phyloP scores from a whole-genome alignment of 2,329 filamentous ascomycete genomes.

The Teratosphaeria gauchensis region DNA sequence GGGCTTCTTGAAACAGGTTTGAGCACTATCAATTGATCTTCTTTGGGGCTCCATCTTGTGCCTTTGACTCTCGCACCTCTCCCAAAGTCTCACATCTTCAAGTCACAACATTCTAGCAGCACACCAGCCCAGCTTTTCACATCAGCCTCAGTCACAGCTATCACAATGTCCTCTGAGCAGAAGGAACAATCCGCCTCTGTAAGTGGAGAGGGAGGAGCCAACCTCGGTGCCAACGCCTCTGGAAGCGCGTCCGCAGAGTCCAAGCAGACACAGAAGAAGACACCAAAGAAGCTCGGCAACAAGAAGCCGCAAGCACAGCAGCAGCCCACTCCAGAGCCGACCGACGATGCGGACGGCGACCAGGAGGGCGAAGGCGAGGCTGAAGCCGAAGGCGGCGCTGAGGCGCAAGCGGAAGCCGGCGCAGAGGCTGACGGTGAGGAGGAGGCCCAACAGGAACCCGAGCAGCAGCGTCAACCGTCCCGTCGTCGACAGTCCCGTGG shows the following conservation, averaged over 20 bases:
- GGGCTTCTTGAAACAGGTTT: slow-evolving; percentile 2
- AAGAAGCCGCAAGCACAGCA: slow-evolving; percentile 33
- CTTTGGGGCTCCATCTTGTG: background rate
- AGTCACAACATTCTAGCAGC: background rate
- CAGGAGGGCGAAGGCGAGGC: slow-evolving; percentile 15
- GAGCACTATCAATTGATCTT: background rate
- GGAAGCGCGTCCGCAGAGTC: slow-evolving; percentile 21
- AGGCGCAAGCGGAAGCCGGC: slow-evolving; percentile 22
- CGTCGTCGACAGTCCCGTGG: slow-evolving; percentile 42
- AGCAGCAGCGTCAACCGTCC: slow-evolving; percentile 32
- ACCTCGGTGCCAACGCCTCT: slow-evolving; percentile 20
- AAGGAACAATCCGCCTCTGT: slow-evolving; percentile 14
- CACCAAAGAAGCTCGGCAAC: slow-evolving; percentile 40
- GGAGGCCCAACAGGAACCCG: slow-evolving; percentile 35
- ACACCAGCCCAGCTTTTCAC: background rate
- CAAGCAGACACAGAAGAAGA: slow-evolving; percentile 35
- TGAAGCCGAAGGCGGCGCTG: slow-evolving; percentile 25
- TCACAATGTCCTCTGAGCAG: slow-evolving; percentile 6
- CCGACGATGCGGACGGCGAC: slow-evolving; percentile 36
- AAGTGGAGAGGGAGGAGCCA: slow-evolving; percentile 15
- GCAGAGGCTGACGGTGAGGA: slow-evolving; percentile 32
- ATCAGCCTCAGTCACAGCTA: background rate
- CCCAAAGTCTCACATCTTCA: background rate
- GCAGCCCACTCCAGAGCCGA: slow-evolving; percentile 40
- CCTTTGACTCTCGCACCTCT: background rate